Evolutionary conservation across 345 rosid species (phyloP).

Genomic region (Ricinus communis): DNA sequence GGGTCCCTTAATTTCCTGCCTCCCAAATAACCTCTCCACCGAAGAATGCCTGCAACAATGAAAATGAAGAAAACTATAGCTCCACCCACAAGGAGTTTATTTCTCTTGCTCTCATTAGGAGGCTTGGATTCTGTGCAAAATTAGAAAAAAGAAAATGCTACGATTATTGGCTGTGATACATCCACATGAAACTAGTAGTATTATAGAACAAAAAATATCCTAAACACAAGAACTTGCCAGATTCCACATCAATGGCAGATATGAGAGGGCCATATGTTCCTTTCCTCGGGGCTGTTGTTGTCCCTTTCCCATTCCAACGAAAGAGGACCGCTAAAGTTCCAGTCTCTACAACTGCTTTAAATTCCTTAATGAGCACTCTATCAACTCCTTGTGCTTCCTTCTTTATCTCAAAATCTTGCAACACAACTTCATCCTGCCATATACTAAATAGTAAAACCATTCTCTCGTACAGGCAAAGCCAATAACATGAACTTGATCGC

Average conservation of each 20-base stretch:
- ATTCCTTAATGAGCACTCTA: conserved; percentile 28
- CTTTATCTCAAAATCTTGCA: conserved; percentile 56
- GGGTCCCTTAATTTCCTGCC: neutral
- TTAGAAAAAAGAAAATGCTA: neutral
- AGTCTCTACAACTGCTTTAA: neutral
- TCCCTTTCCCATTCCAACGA: conserved; percentile 4
- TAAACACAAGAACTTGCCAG: conserved; percentile 8
- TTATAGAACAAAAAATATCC: no score
- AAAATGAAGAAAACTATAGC: conserved; percentile 31
- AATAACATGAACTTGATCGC: neutral
- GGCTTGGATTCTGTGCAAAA: conserved; percentile 3
- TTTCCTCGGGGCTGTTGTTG: neutral
- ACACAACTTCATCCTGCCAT: conserved; percentile 43
- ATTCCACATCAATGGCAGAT: conserved; percentile 18
- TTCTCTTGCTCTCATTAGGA: neutral
- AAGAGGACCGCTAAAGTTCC: neutral
- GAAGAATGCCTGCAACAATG: conserved; percentile 18
- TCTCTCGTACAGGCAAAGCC: neutral
- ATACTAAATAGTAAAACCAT: neutral
- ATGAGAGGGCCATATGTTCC: conserved; percentile 8
- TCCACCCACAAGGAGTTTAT: conserved; percentile 36
- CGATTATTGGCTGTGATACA: no score
- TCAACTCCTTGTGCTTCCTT: conserved; percentile 51
- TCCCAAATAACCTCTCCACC: conserved; percentile 43
- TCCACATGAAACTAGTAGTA: no score